These are phyloP conservation scores for Ganoderma sinense DNA, from an alignment of 1,284 basidiomycete genomes.

Conservation along the genomic window DNA sequence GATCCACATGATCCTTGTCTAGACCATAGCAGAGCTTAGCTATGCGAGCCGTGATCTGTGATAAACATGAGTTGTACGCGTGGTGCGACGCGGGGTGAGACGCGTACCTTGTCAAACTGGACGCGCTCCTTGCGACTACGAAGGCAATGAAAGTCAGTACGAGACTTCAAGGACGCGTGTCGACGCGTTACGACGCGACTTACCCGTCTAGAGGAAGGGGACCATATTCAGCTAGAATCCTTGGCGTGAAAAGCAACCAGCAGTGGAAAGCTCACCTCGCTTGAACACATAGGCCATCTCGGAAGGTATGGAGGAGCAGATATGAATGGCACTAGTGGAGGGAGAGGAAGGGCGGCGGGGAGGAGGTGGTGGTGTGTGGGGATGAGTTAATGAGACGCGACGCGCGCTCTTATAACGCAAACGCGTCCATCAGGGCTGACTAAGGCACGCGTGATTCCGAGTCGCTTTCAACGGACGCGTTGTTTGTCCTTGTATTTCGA, in stretches of 20 bases:
- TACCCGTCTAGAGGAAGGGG: conserved; percentile 64
- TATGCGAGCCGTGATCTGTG: conserved; percentile 88
- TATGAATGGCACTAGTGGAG: conserved; percentile 13
- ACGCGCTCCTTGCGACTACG: conserved; percentile 84
- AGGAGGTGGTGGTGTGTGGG: conserved; percentile 43
- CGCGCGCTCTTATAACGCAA: conserved; percentile 38
- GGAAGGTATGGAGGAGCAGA: conserved; percentile 8
- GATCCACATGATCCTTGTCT: conserved; percentile 92
- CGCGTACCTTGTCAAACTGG: conserved; percentile 83
- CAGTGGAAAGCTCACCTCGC: conserved; percentile 60
- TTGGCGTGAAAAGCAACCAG: conserved; percentile 10
- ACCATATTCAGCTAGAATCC: conserved; percentile 14
- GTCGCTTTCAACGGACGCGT: conserved; percentile 33
- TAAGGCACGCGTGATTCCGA: conserved; percentile 30
- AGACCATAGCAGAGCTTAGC: conserved; percentile 98
- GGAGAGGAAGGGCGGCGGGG: conserved; percentile 16
- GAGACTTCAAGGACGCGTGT: conserved; percentile 27
- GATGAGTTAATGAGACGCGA: conserved; percentile 37
- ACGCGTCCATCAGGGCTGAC: conserved; percentile 39
- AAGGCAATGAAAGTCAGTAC: conserved; percentile 9
- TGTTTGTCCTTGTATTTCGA: conserved; percentile 30
- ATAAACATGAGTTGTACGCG: conserved; percentile 19
- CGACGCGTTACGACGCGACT: conserved; percentile 43
- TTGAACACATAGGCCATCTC: conserved; percentile 78
- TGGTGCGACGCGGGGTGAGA: conserved; percentile 24